phyloP scores from a whole-genome alignment of 495 filamentous ascomycete genomes.

The Glonium stellatum region DNA sequence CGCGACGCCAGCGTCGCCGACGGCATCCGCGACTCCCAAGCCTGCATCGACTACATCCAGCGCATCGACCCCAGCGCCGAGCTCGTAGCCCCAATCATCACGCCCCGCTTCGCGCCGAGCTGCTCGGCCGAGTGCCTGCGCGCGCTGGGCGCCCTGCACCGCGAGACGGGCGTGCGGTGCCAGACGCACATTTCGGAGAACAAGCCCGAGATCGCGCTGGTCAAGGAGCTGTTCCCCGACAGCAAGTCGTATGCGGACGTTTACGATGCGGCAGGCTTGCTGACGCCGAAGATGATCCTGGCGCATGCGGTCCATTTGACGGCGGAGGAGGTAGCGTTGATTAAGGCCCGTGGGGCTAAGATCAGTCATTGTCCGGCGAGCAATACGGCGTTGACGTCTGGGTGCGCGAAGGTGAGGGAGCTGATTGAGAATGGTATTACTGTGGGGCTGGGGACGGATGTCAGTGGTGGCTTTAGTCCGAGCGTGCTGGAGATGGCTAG shows the following conservation, averaged over 20 bases:
- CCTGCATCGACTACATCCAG: constrained; percentile 60
- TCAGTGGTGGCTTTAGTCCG: constrained; percentile 75
- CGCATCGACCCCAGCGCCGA: constrained; percentile 53
- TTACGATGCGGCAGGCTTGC: constrained; percentile 65
- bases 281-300: constrained; percentile 68
- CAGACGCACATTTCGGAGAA: constrained; percentile 96
- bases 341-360: constrained; percentile 53
- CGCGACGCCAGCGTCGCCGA: constrained; percentile 55
- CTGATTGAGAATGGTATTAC: constrained; percentile 67
- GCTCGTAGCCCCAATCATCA: constrained; percentile 72
- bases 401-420: constrained; percentile 61
- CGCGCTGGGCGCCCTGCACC: constrained; percentile 56
- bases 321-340: constrained; percentile 53
- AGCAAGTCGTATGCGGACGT: constrained; percentile 61
- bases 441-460: constrained; percentile 83
- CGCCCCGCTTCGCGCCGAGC: constrained; percentile 80
- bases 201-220: constrained; percentile 60
- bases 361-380: constrained; percentile 81
- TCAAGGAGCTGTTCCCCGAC: constrained; percentile 61
- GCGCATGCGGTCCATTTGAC: constrained; percentile 79
- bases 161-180: constrained; percentile 53
- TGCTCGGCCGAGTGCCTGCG: constrained; percentile 57
- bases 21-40: constrained; percentile 51
- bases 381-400: constrained; percentile 73
- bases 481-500: constrained; percentile 72